A percentile compares a stretch with the other conserved stretches of the same genome.
phyloP scores from a whole-genome alignment of 306 rosid species.

The Casuarina equisetifolia region DNA sequence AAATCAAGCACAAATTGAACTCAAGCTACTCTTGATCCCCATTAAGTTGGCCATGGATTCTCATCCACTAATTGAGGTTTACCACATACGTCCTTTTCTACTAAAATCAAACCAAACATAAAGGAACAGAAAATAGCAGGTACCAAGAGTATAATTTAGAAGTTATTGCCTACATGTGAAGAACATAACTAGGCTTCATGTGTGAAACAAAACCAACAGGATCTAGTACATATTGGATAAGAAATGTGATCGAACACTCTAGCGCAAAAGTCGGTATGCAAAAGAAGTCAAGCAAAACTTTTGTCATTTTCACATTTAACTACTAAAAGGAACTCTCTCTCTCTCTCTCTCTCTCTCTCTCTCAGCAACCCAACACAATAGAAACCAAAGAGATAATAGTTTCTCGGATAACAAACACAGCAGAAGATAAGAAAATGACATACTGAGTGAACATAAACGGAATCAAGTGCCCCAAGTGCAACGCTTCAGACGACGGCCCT shows the following conservation, averaged over 20 bases:
- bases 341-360: not conserved
- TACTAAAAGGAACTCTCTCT: not conserved
- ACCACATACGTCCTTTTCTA: not conserved
- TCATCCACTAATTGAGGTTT: not conserved
- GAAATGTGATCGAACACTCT: too few relatives aligned
- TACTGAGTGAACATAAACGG: slow-evolving; percentile 95
- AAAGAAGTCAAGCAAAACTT: too few relatives aligned
- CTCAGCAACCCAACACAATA: not conserved
- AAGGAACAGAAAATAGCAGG: not conserved
- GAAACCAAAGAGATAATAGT: not conserved
- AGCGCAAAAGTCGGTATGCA: too few relatives aligned
- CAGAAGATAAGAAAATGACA: slow-evolving; percentile 22
- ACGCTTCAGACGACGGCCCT: slow-evolving; percentile 90
- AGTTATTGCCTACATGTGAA: too few relatives aligned
- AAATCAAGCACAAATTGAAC: not conserved
- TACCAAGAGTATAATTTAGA: not conserved
- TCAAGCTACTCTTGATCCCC: not conserved
- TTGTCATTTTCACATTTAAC: too few relatives aligned
- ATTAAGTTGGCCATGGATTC: not conserved
- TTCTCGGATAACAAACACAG: not conserved
- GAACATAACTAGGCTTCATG: too few relatives aligned
- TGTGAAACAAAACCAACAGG: too few relatives aligned
- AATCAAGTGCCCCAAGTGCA: slow-evolving; percentile 89
- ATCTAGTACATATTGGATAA: too few relatives aligned
- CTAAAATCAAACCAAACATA: not conserved